Conservation (phyloP, 345 rosid genomes). For the Citrus trifoliata region DNA sequence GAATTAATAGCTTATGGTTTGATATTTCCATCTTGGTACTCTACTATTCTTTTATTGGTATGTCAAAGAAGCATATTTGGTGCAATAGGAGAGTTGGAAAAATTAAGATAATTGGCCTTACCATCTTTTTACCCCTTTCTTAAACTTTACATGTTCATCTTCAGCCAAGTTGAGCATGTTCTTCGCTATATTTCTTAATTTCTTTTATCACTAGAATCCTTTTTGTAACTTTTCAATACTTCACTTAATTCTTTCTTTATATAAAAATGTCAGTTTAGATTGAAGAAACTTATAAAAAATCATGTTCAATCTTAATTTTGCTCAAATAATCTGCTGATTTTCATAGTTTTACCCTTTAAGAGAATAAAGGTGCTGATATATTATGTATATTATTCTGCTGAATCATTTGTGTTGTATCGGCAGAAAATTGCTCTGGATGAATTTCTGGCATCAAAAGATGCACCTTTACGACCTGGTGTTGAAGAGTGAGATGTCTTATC, state of each 20-base stretch:
- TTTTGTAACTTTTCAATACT: neutral
- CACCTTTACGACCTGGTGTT: slow-evolving; percentile 82
- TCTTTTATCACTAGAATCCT: neutral
- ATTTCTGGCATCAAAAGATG: slow-evolving; percentile 50
- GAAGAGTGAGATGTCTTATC: slow-evolving; percentile 60
- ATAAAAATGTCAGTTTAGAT: neutral
- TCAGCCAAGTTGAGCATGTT: neutral
- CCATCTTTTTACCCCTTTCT: neutral
- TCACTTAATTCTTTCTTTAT: neutral
- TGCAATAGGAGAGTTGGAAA: neutral
- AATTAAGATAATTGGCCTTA: neutral
- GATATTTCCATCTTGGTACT: neutral
- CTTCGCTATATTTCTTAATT: neutral
- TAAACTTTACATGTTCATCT: neutral
- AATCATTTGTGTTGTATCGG: slow-evolving; percentile 25
- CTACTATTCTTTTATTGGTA: neutral
- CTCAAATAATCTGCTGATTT: neutral
- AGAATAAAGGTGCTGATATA: neutral
- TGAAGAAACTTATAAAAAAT: neutral
- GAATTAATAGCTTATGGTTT: neutral
- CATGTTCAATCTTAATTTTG: neutral
- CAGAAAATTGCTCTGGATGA: slow-evolving; percentile 85
- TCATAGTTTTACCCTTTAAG: neutral
- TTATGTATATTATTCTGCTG: slow-evolving; percentile 9
- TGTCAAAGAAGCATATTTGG: neutral